Conservation (phyloP, 208 protist species). For the Strigomonas culicis region DNA sequence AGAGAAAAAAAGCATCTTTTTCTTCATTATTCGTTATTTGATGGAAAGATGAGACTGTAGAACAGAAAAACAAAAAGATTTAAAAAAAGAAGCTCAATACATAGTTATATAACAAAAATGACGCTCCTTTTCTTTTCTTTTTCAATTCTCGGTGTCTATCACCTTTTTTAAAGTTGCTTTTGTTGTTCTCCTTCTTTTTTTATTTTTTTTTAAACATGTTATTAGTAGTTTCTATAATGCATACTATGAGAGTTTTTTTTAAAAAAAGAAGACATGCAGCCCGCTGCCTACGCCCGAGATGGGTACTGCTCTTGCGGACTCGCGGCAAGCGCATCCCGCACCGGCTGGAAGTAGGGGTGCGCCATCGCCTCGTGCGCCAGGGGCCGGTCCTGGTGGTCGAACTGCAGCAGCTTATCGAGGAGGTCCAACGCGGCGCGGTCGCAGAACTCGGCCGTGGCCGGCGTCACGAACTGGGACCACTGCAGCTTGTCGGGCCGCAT, state of each 20-base stretch:
- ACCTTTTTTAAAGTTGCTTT: no score
- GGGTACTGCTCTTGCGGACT: constrained; percentile 71
- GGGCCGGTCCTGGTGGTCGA: constrained; percentile 96
- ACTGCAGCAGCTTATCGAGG: constrained; percentile 95
- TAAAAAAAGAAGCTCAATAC: no score
- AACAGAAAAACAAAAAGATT: no score
- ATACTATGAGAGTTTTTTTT: constrained; percentile 12
- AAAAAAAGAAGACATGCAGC: neutral
- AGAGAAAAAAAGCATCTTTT: no score
- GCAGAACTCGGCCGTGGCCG: constrained; percentile 56
- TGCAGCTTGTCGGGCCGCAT: constrained; percentile 18
- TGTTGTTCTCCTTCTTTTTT: no score
- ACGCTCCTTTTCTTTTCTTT: no score
- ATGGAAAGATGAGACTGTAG: no score
- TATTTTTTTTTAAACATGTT: no score
- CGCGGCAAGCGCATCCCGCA: constrained; percentile 50
- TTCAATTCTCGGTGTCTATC: no score
- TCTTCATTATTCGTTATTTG: no score
- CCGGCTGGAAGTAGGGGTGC: constrained; percentile 97
- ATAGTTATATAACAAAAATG: no score
- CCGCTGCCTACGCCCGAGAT: neutral
- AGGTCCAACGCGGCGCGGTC: constrained; percentile 97
- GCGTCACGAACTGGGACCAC: constrained; percentile 48
- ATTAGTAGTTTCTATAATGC: constrained; percentile 8
- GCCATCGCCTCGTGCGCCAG: constrained; percentile 97